A percentile compares a stretch with the other conserved stretches of the same genome.
Evolutionary conservation across 306 rosid genomes (phyloP).

Genomic region (Mucuna pruriens): DNA sequence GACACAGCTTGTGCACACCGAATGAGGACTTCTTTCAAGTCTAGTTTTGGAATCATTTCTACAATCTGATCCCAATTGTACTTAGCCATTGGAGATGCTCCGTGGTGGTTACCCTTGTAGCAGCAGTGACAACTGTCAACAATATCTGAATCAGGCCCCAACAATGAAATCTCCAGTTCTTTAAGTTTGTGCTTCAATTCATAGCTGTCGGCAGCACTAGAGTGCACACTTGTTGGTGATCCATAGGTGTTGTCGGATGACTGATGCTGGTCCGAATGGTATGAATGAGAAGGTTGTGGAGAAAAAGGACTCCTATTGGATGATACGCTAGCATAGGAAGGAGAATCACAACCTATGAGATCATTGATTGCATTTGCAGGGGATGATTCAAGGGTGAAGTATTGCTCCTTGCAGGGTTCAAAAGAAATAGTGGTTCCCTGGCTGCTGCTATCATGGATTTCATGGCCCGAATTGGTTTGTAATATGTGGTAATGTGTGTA

Average conservation of each 20-base stretch:
- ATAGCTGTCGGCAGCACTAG: constrained; percentile 56
- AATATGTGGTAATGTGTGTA: constrained; percentile 54
- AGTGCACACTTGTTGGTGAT: constrained; percentile 76
- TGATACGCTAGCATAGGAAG: constrained; percentile 77
- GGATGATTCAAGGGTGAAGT: constrained; percentile 80
- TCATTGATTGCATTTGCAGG: constrained; percentile 43
- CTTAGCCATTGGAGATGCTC: constrained; percentile 29
- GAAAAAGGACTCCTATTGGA: constrained; percentile 73
- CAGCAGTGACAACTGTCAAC: constrained; percentile 57
- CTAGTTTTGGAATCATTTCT: constrained; percentile 56
- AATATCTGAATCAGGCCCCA: constrained; percentile 75
- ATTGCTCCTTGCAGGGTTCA: constrained; percentile 55
- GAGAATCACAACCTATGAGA: constrained; percentile 58
- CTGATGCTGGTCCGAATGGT: constrained; percentile 73
- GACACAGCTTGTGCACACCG: constrained; percentile 67
- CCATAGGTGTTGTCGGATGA: constrained; percentile 65
- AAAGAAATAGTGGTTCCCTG: constrained; percentile 67
- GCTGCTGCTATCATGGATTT: constrained; percentile 47
- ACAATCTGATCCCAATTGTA: constrained; percentile 49
- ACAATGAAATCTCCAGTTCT: constrained; percentile 66
- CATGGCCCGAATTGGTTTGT: constrained; percentile 56
- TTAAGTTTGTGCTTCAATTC: constrained; percentile 63
- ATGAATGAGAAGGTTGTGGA: constrained; percentile 72
- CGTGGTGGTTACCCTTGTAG: constrained; percentile 42
- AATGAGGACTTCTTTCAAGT: constrained; percentile 59